These are phyloP conservation scores for Cutaneotrichosporon sp. DNA, from an alignment of 1,284 basidiomycete genomes.

Conservation along the genomic window DNA sequence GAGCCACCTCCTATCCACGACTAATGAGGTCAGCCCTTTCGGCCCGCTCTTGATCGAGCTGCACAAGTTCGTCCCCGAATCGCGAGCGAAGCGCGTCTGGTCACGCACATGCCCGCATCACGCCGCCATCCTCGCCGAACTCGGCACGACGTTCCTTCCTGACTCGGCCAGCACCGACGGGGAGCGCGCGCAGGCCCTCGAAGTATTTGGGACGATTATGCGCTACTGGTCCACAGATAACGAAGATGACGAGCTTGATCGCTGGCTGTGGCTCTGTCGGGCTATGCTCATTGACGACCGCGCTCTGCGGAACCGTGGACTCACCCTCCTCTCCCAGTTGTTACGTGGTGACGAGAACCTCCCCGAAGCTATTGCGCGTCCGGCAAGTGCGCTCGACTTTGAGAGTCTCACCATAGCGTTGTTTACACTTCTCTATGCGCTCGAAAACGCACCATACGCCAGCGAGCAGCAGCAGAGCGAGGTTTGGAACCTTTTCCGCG, in stretches of 20 bases:
- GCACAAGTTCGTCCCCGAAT: conserved; percentile 36
- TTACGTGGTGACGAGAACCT: conserved; percentile 29
- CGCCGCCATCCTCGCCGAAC: conserved; percentile 38
- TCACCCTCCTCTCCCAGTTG: conserved; percentile 30
- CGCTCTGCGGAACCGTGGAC: conserved; percentile 32
- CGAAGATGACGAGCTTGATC: conserved; percentile 38
- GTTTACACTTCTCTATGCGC: conserved; percentile 26
- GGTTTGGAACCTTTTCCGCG: conserved; percentile 22
- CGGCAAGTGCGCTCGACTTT: conserved; percentile 28
- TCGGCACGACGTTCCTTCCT: conserved; percentile 35
- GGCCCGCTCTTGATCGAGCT: conserved; percentile 41
- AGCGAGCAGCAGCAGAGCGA: conserved; percentile 22
- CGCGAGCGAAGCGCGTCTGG: conserved; percentile 39
- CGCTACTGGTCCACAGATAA: conserved; percentile 39
- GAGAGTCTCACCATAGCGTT: conserved; percentile 26
- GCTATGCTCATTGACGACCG: conserved; percentile 32
- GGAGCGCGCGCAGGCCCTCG: conserved; percentile 39
- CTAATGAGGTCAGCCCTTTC: conserved; percentile 31
- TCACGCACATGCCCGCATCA: conserved; percentile 43
- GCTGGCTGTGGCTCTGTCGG: conserved; percentile 43
- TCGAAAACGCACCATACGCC: conserved; percentile 23
- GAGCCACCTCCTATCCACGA: no score
- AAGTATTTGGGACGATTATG: conserved; percentile 41
- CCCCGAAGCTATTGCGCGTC: conserved; percentile 23
- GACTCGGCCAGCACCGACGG: conserved; percentile 30